Base-by-base conservation (phyloP, 345 rosid genomes). In the Hibiscus syriacus region DNA sequence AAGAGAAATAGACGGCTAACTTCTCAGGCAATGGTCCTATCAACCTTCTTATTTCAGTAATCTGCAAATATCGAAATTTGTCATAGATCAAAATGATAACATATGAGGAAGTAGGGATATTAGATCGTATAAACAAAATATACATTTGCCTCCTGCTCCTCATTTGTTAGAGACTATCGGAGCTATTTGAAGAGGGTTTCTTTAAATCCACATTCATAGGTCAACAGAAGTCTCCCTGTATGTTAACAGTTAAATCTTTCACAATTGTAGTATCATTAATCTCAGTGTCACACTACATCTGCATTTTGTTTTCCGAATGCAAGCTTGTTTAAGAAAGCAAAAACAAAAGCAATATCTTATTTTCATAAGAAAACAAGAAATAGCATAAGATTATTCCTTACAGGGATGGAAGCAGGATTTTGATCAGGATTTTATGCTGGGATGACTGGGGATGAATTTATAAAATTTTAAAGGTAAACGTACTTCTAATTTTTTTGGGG, bases 351-450 rank as follows among this genome's bases (percentile, higher is more conserved):
- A 23, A 55, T 11, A 36, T 50, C 23, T 55, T 36, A 52, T n/a
- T 13, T 45, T 43, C 38, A 16, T 25, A 5, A 57, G 17, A 30
- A 29, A 14, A n/a, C 1, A 3, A 45, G 38, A 45, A 64, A 64
- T 46, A 7, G 14, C 68, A 64, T 41, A 41, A 56, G n/a, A n/a
- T n/a, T n/a, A n/a, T n/a, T n/a, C n/a, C n/a, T n/a, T n/a, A n/a
- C n/a, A n/a, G n/a, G n/a, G n/a, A n/a, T n/a, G n/a, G 62, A 39
- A 19, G 46, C 73, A 93, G 72, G 26, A 90, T 84, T 71, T 84
- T 94, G 77, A 90, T 93, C 78, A 93, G 86, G 97, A 90, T 88
- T 76, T 90, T 90, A n/a, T n/a, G n/a, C n/a, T n/a, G n/a, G n/a
- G n/a, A n/a, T n/a, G n/a, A n/a, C n/a, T n/a, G n/a, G n/a, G n/a